phyloP scores from a whole-genome alignment of 2,329 filamentous ascomycete species.

The Aureobasidium sp. region DNA sequence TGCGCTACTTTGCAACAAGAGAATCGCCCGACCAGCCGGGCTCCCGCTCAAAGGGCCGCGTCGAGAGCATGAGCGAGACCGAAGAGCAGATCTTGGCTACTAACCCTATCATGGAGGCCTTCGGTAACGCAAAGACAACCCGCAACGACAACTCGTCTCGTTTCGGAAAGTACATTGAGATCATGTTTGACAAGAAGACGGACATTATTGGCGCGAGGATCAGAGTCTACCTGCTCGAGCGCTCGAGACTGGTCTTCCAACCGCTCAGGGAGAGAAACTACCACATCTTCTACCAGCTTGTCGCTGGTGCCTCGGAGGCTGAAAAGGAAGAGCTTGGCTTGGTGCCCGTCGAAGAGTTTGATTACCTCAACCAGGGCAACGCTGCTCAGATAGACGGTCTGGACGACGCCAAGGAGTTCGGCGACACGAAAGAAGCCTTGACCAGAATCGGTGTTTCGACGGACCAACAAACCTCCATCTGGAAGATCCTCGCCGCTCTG shows the following conservation, averaged over 20 bases:
- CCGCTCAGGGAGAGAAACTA: slow-evolving; percentile 97
- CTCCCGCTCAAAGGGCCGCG: slow-evolving; percentile 63
- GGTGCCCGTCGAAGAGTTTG: slow-evolving; percentile 78
- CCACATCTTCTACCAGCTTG: slow-evolving; percentile 96
- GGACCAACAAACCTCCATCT: slow-evolving; percentile 72
- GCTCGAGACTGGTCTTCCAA: slow-evolving; percentile 93
- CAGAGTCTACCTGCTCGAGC: slow-evolving; percentile 87
- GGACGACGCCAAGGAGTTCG: slow-evolving; percentile 89
- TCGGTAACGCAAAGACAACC: slow-evolving; percentile 99
- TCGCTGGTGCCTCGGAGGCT: slow-evolving; percentile 79
- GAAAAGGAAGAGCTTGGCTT: slow-evolving; percentile 74
- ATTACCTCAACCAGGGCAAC: slow-evolving; percentile 92
- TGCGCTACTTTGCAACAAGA: slow-evolving; percentile 98
- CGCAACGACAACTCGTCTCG: slow-evolving; percentile 98
- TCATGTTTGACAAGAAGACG: slow-evolving; percentile 92
- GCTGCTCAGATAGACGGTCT: slow-evolving; percentile 87
- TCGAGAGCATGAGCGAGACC: slow-evolving; percentile 85
- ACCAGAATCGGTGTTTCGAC: slow-evolving; percentile 75
- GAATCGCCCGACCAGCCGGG: slow-evolving; percentile 84
- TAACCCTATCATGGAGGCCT: slow-evolving; percentile 99
- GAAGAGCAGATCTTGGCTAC: slow-evolving; percentile 97
- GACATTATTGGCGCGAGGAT: slow-evolving; percentile 98
- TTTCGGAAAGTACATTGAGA: slow-evolving; percentile 99
- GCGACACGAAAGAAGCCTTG: slow-evolving; percentile 77
- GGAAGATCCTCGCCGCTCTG: slow-evolving; percentile 80